Evolutionary conservation across 1,139 yeast genomes (phyloP), one percentile per base, ranked within the genome.

Genomic region (Hansenula lynferdii): DNA sequence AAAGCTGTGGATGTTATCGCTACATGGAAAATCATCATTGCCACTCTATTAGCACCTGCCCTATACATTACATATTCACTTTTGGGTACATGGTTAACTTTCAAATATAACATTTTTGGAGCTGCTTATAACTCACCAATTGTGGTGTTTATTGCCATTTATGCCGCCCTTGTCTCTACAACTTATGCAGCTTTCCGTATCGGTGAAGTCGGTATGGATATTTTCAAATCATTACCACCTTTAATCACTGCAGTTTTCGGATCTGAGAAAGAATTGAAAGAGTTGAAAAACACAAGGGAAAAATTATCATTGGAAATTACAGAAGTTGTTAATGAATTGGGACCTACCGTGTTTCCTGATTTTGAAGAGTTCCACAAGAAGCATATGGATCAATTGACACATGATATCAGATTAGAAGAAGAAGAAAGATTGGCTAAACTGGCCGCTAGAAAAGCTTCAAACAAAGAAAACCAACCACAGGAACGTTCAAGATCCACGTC

Each of bases 181-280:
- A 82, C 92, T 0, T 84, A 80, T 54, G 69, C 85, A 36, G 85
- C 90, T 1, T 71, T 83, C 48, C 63, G 73, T 36, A 75, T 82
- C 17, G 94, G 94, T 29, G 94, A 84, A 57, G 79, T 74, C 46
- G 92, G 94, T 8, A 64, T 81, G 70, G 92, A 83, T 58, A 68
- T 80, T 31, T 66, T 81, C 50, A 83, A 83, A 53, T 80, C 89
- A 0, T 60, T 83, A 27, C 68, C 80, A 36, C 90, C 90, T 1
- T 63, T 83, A 35, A 65, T 76, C 43, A 61, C 77, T 26, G 72
- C 84, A 1, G 60, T 79, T 61, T 39, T 74, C 69, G 42, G 77
- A 67, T 41, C 78, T 57, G 58, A 65, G 41, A 55, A 69, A 48
- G 70, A 69, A 33, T 30, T 79, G 31, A 61, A 62, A 25, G 64